These are phyloP conservation scores for Diaporthe eres DNA, from an alignment of 2,329 filamentous ascomycete genomes.

Conservation along the genomic window DNA sequence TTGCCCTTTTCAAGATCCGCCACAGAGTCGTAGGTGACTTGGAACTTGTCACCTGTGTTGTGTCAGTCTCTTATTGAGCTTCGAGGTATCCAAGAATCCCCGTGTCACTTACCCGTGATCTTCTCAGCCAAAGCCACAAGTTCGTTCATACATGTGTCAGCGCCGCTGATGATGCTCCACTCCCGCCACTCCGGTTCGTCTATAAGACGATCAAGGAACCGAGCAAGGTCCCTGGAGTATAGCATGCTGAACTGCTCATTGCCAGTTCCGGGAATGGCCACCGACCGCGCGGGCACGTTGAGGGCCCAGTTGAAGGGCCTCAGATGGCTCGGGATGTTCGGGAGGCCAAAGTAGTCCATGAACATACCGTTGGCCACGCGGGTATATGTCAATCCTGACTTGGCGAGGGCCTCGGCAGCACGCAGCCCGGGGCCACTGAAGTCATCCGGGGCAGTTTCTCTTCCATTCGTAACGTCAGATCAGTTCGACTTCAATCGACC, in stretches of 20 bases:
- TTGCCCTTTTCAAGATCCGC: background rate
- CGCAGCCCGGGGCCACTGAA: background rate
- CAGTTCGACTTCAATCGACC: background rate
- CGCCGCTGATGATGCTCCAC: conserved; percentile 2
- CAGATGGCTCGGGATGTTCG: background rate
- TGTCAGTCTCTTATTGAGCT: background rate
- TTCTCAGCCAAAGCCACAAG: background rate
- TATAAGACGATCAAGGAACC: background rate
- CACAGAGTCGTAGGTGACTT: background rate
- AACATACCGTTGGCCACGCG: background rate
- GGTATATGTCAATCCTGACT: background rate
- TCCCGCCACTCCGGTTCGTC: background rate
- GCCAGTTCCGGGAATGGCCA: background rate
- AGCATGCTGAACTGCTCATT: background rate
- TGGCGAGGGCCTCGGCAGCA: background rate
- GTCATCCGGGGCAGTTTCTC: background rate
- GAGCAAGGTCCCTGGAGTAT: background rate
- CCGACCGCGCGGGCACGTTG: background rate
- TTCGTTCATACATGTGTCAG: background rate
- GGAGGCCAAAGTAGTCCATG: background rate
- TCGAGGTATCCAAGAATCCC: background rate
- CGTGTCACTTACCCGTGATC: background rate
- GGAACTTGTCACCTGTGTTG: background rate
- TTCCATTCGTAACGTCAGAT: background rate
- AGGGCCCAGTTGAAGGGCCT: background rate